Percentiles rank a stretch among this genome's conserved stretches.
These are phyloP conservation scores for Hericium erinaceus DNA, from an alignment of 768 basidiomycete genomes.

Conservation along the genomic window DNA sequence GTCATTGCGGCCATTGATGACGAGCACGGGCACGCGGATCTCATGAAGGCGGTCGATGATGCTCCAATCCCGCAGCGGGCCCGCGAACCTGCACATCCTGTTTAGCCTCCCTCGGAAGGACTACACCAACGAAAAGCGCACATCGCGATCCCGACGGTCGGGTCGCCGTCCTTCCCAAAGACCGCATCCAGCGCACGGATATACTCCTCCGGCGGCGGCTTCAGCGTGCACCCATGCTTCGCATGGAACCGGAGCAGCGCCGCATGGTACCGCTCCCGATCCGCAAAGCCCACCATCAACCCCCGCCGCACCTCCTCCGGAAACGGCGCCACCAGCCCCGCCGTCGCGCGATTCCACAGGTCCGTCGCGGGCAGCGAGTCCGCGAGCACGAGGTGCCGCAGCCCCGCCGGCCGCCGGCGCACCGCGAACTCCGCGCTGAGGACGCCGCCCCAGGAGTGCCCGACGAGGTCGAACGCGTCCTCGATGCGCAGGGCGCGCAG, in stretches of 20 bases:
- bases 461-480: slow-evolving; percentile 34
- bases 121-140: not conserved
- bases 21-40: slow-evolving; percentile 26
- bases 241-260: not conserved
- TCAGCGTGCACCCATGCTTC: not conserved
- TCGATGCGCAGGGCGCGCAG: slow-evolving; percentile 29
- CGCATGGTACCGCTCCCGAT: not conserved
- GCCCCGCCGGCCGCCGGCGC: slow-evolving; percentile 28
- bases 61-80: slow-evolving; percentile 36
- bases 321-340: not conserved
- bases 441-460: slow-evolving; percentile 52
- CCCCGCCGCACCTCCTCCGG: not conserved
- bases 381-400: slow-evolving; percentile 32
- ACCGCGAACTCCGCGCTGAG: slow-evolving; percentile 33
- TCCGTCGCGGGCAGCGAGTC: slow-evolving; percentile 28
- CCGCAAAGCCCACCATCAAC: not conserved
- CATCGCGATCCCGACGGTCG: not conserved
- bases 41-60: slow-evolving; percentile 35
- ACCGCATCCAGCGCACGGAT: not conserved
- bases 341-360: slow-evolving; percentile 10
- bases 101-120: not conserved
- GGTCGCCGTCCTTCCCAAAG: not conserved
- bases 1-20: slow-evolving; percentile 33
- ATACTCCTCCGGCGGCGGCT: not conserved
- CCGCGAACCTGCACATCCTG: slow-evolving; percentile 20